These are phyloP conservation scores for Amylocarpus encephaloides DNA, from an alignment of 2,329 filamentous ascomycete genomes.

Conservation along the genomic window DNA sequence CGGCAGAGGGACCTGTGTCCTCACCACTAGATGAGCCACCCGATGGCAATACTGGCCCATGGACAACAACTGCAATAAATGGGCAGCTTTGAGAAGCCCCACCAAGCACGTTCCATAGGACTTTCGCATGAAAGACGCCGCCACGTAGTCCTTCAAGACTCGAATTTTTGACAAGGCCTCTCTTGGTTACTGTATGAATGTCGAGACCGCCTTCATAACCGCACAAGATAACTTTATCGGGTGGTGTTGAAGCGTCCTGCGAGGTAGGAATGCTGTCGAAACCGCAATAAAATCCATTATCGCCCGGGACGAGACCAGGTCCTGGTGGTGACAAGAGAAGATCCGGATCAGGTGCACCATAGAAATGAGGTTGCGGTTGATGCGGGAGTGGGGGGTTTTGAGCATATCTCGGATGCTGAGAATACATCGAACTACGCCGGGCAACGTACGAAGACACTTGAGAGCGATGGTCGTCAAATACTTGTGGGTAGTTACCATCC, in stretches of 20 bases:
- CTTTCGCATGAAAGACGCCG: slow-evolving; percentile 73
- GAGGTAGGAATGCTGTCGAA: slow-evolving; percentile 62
- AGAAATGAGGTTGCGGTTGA: slow-evolving; percentile 71
- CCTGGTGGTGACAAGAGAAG: slow-evolving; percentile 44
- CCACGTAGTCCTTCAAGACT: slow-evolving; percentile 72
- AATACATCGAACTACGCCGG: slow-evolving; percentile 47
- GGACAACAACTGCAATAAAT: slow-evolving; percentile 71
- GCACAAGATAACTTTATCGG: slow-evolving; percentile 63
- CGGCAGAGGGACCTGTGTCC: slow-evolving; percentile 15
- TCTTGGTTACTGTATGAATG: slow-evolving; percentile 66
- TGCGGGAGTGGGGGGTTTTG: slow-evolving; percentile 63
- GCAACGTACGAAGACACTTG: slow-evolving; percentile 36
- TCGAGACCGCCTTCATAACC: slow-evolving; percentile 78
- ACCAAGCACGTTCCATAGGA: slow-evolving; percentile 58
- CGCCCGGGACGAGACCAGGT: slow-evolving; percentile 54
- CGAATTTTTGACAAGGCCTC: slow-evolving; percentile 62
- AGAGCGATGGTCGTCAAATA: slow-evolving; percentile 44
- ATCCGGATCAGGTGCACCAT: slow-evolving; percentile 67
- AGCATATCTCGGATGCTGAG: slow-evolving; percentile 41
- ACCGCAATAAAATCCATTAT: slow-evolving; percentile 70
- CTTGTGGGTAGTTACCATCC: slow-evolving; percentile 22
- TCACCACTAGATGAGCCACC: slow-evolving; percentile 21
- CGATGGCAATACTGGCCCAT: slow-evolving; percentile 58
- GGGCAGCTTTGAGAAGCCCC: slow-evolving; percentile 56
- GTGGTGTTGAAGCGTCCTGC: slow-evolving; percentile 26